These are phyloP conservation scores for Haplosporangium sp. DNA, from an alignment of 371 early-diverging fungal genomes.

Conservation along the genomic window DNA sequence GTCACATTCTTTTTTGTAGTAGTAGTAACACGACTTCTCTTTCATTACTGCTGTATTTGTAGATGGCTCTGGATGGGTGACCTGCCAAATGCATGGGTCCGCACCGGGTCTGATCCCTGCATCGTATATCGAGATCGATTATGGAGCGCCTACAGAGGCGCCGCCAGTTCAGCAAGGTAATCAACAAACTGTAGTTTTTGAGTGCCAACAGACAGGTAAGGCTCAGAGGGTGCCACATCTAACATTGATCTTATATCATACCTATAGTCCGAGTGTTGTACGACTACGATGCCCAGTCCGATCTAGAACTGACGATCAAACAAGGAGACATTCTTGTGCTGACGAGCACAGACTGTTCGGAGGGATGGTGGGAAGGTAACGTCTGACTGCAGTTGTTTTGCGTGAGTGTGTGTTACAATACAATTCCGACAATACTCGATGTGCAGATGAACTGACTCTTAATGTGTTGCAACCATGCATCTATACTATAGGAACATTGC, in stretches of 20 bases:
- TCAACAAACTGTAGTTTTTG: background rate
- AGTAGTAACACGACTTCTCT: background rate
- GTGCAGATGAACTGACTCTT: too few species aligned
- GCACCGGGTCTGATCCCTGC: conserved; percentile 79
- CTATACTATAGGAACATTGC: conserved; percentile 62
- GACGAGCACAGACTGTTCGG: conserved; percentile 65
- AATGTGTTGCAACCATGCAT: too few species aligned
- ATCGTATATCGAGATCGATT: conserved; percentile 67
- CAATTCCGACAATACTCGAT: too few species aligned
- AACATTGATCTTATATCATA: background rate
- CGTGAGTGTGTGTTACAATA: too few species aligned
- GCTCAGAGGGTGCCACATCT: background rate
- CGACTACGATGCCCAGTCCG: conserved; percentile 77
- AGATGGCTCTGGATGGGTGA: conserved; percentile 86
- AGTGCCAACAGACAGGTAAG: background rate
- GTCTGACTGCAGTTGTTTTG: too few species aligned
- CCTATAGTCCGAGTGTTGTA: conserved; percentile 78
- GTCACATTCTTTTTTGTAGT: background rate
- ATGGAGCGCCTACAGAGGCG: conserved; percentile 31
- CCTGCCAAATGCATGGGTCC: conserved; percentile 55
- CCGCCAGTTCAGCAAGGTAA: conserved; percentile 36
- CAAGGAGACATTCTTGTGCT: conserved; percentile 77
- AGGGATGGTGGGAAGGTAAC: conserved; percentile 84
- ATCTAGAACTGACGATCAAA: conserved; percentile 77
- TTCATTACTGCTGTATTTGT: background rate